Evolutionary conservation across 139 green algal genomes (phyloP).

Genomic region (Closterium sp.): DNA sequence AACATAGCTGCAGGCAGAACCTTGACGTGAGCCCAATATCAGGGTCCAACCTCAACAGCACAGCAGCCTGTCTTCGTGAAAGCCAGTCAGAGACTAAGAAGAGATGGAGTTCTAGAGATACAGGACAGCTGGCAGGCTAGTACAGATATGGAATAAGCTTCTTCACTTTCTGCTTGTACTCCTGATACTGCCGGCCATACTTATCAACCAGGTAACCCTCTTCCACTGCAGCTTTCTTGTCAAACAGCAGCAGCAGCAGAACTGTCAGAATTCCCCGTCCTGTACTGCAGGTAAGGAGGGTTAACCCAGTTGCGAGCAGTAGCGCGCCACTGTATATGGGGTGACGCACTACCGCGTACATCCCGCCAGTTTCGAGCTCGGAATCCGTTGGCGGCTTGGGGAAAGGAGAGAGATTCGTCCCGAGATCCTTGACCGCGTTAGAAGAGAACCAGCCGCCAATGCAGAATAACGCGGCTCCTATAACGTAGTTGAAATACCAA

Average conservation of each 20-base stretch:
- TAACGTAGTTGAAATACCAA: neutral
- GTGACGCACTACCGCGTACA: neutral
- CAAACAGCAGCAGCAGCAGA: neutral
- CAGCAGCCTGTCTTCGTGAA: too few species aligned
- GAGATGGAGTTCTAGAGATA: too few species aligned
- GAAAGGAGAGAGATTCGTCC: neutral
- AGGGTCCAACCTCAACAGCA: too few species aligned
- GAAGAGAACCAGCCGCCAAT: neutral
- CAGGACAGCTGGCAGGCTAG: neutral
- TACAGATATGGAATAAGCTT: neutral
- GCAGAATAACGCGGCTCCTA: neutral
- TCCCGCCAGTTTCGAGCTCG: neutral
- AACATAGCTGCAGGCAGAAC: too few species aligned
- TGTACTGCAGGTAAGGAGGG: neutral
- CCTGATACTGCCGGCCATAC: neutral
- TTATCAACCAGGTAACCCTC: neutral
- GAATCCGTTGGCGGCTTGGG: neutral
- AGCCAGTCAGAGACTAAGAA: too few species aligned
- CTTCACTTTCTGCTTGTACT: neutral
- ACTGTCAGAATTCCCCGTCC: neutral
- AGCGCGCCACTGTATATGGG: neutral
- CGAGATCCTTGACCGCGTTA: neutral
- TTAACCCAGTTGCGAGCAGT: neutral
- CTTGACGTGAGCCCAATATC: too few species aligned
- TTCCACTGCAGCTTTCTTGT: neutral